Evolutionary conservation across 805 yeast genomes (phyloP).

Genomic region (Saccharomycopsis oosterbeekiorum): DNA sequence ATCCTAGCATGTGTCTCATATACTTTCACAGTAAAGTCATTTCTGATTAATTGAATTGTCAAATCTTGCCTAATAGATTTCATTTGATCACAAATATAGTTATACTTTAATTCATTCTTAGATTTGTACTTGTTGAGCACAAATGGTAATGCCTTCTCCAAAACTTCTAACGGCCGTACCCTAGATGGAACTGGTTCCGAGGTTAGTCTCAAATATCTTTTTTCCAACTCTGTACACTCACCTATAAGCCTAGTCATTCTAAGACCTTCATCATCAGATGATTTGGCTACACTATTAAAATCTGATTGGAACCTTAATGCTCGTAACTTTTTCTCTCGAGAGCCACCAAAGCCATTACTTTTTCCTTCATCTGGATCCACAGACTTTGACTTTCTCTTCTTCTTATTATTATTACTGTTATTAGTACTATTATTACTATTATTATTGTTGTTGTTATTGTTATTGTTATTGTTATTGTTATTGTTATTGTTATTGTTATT

Average conservation of each 20-base stretch:
- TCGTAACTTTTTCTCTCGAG: conserved; percentile 31
- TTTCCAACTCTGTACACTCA: conserved; percentile 54
- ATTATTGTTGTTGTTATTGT: background rate
- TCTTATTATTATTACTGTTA: background rate
- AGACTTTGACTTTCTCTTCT: background rate
- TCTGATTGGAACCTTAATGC: conserved; percentile 37
- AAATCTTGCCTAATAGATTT: conserved; percentile 89
- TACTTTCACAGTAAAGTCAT: conserved; percentile 64
- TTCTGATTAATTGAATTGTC: conserved; percentile 80
- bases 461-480: background rate
- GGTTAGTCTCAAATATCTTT: conserved; percentile 72
- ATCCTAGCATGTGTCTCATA: conserved; percentile 81
- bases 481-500: background rate
- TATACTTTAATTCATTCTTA: conserved; percentile 45
- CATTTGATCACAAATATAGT: conserved; percentile 79
- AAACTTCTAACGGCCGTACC: conserved; percentile 64
- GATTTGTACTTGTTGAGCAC: conserved; percentile 41
- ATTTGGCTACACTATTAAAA: background rate
- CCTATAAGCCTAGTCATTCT: conserved; percentile 42
- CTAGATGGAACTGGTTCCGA: conserved; percentile 81
- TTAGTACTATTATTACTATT: conserved; percentile 22
- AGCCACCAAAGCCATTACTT: background rate
- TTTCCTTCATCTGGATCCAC: background rate
- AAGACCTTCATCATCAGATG: background rate
- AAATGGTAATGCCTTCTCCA: conserved; percentile 46